Percentiles rank a stretch among this genome's conserved stretches.
phyloP scores from a whole-genome alignment of 2,329 filamentous ascomycete genomes.

The Microcera coccophila region DNA sequence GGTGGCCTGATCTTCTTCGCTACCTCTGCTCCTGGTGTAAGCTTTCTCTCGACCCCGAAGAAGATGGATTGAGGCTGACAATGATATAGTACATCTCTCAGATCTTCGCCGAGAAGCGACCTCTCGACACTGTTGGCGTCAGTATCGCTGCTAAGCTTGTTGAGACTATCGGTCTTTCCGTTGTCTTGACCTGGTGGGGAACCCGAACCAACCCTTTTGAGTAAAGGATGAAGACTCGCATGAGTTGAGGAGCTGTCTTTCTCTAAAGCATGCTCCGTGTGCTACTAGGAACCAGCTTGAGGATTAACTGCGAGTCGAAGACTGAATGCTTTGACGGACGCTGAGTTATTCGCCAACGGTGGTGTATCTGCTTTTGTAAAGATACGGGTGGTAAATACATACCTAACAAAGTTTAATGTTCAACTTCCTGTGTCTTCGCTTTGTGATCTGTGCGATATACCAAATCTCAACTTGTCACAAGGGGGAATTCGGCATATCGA shows the following conservation, averaged over 20 bases:
- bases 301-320: neutral
- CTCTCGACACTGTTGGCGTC: slow-evolving; percentile 84
- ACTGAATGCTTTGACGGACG: too few species aligned
- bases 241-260: neutral
- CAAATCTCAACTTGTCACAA: too few species aligned
- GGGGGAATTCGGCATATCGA: too few species aligned
- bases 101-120: slow-evolving; percentile 85
- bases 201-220: slow-evolving; percentile 91
- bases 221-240: slow-evolving; percentile 43
- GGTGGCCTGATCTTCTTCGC: slow-evolving; percentile 89
- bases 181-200: slow-evolving; percentile 97
- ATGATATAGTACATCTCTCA: slow-evolving; percentile 71
- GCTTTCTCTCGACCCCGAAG: slow-evolving; percentile 22
- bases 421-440: neutral
- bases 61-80: slow-evolving; percentile 10
- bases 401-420: neutral
- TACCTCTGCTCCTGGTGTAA: slow-evolving; percentile 79
- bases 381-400: too few species aligned
- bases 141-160: slow-evolving; percentile 79
- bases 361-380: neutral
- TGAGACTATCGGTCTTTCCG: slow-evolving; percentile 86
- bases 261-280: slow-evolving; percentile 13
- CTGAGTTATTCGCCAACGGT: neutral
- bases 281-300: slow-evolving; percentile 8
- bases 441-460: too few species aligned